Evolutionary conservation across 2,329 filamentous ascomycete species (phyloP).

Genomic region (Neurospora sp.): DNA sequence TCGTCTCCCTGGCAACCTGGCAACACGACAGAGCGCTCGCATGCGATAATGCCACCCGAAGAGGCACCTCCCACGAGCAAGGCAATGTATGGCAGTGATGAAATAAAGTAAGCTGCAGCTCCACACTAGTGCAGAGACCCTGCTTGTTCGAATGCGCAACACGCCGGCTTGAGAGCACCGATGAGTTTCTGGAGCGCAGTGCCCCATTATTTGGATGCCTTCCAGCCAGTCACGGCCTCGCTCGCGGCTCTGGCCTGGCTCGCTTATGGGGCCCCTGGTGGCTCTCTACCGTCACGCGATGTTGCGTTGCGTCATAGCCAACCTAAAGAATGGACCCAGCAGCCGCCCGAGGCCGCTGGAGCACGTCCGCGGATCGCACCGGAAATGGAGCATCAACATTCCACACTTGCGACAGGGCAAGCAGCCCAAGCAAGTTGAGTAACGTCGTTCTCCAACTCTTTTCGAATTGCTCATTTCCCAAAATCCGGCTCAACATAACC

Average conservation of each 20-base stretch:
- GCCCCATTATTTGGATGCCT: background rate
- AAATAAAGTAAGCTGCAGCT: background rate
- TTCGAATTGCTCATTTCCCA: slow-evolving; percentile 1
- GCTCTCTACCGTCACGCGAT: background rate
- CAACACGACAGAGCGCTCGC: background rate
- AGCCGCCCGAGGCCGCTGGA: background rate
- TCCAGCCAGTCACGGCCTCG: background rate
- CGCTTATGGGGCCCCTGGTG: background rate
- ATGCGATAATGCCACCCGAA: background rate
- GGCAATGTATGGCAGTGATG: background rate
- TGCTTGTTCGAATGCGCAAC: background rate
- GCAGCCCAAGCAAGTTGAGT: background rate
- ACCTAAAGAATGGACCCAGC: background rate
- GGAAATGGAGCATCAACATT: background rate
- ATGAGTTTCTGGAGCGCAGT: background rate
- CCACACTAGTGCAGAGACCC: background rate
- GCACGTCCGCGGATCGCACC: background rate
- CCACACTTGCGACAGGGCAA: background rate
- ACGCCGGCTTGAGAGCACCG: background rate
- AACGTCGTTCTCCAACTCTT: background rate
- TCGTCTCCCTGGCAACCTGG: background rate
- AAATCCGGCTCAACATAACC: background rate
- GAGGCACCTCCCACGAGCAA: background rate
- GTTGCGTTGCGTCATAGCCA: slow-evolving; percentile 3
- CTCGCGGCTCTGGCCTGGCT: background rate